These are phyloP conservation scores for Cercospora sp. DNA, from an alignment of 2,329 filamentous ascomycete species.

Conservation along the genomic window DNA sequence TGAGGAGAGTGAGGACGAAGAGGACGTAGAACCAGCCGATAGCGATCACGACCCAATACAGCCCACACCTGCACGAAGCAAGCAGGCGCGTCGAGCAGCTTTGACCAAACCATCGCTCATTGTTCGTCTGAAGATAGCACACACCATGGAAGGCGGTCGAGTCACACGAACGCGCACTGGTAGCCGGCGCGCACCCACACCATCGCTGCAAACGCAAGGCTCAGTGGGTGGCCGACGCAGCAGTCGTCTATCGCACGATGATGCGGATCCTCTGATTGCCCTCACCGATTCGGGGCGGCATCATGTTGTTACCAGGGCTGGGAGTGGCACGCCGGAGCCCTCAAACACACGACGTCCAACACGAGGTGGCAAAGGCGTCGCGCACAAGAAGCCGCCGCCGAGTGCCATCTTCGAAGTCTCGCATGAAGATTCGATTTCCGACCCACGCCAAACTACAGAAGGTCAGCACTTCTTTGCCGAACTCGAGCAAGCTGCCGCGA, in stretches of 20 bases:
- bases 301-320: slow-evolving; percentile 54
- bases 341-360: slow-evolving; percentile 42
- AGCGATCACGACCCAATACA: slow-evolving; percentile 31
- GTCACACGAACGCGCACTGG: slow-evolving; percentile 42
- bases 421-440: slow-evolving; percentile 49
- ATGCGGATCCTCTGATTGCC: slow-evolving; percentile 57
- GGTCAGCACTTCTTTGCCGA: slow-evolving; percentile 38
- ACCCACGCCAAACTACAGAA: slow-evolving; percentile 35
- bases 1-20: slow-evolving; percentile 54
- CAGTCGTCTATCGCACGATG: slow-evolving; percentile 60
- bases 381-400: slow-evolving; percentile 46
- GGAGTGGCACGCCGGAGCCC: slow-evolving; percentile 53
- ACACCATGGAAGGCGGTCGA: slow-evolving; percentile 25
- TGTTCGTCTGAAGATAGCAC: slow-evolving; percentile 44
- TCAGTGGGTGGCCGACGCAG: slow-evolving; percentile 49
- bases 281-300: slow-evolving; percentile 61
- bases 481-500: slow-evolving; percentile 28
- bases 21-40: slow-evolving; percentile 46
- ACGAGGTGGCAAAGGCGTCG: slow-evolving; percentile 49
- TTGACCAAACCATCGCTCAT: slow-evolving; percentile 36
- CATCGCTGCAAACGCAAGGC: slow-evolving; percentile 33
- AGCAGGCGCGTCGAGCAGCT: slow-evolving; percentile 16
- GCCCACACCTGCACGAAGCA: slow-evolving; percentile 22
- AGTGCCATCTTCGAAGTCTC: slow-evolving; percentile 56
- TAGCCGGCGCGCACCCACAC: slow-evolving; percentile 41